A percentile compares a stretch with the other conserved stretches of the same genome.
Evolutionary conservation across 1,284 basidiomycete genomes (phyloP).

Genomic region (Trametes hirsuta): DNA sequence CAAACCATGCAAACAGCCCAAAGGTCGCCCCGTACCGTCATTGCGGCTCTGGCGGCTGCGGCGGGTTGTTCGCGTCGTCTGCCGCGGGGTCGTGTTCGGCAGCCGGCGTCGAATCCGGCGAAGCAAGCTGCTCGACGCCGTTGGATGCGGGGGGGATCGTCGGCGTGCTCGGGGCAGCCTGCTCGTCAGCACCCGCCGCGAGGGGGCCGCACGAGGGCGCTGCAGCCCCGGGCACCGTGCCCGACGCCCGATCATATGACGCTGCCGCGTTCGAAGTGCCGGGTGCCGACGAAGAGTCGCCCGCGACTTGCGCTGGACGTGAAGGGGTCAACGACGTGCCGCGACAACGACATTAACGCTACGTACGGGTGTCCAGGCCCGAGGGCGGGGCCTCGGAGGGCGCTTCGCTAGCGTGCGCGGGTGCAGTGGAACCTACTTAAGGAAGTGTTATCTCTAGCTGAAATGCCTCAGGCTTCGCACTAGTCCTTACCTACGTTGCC

Average conservation of each 20-base stretch:
- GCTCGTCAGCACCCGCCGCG: constrained; percentile 6
- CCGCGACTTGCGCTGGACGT: constrained; percentile 11
- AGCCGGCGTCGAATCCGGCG: background rate
- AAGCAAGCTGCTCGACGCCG: background rate
- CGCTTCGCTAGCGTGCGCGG: constrained; percentile 6
- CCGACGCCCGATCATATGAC: constrained; percentile 10
- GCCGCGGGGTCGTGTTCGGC: background rate
- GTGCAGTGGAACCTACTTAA: constrained; percentile 6
- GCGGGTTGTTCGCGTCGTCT: constrained; percentile 14
- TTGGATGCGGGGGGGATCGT: background rate
- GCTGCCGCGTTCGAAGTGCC: constrained; percentile 5
- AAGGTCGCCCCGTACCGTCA: constrained; percentile 67
- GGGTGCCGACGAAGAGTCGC: constrained; percentile 4
- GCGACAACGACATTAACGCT: background rate
- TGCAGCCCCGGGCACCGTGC: constrained; percentile 1
- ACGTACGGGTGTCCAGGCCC: constrained; percentile 12
- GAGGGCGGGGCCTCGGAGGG: background rate
- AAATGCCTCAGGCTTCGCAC: constrained; percentile 1
- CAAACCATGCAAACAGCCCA: constrained; percentile 50
- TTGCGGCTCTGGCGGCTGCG: constrained; percentile 27
- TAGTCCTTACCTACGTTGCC: constrained; percentile 1
- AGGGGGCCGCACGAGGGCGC: background rate
- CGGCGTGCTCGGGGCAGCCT: background rate
- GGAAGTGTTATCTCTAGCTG: constrained; percentile 13
- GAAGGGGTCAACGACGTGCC: constrained; percentile 5